Conservation (phyloP, 768 basidiomycete species). For the Tylopilus balloui region DNA sequence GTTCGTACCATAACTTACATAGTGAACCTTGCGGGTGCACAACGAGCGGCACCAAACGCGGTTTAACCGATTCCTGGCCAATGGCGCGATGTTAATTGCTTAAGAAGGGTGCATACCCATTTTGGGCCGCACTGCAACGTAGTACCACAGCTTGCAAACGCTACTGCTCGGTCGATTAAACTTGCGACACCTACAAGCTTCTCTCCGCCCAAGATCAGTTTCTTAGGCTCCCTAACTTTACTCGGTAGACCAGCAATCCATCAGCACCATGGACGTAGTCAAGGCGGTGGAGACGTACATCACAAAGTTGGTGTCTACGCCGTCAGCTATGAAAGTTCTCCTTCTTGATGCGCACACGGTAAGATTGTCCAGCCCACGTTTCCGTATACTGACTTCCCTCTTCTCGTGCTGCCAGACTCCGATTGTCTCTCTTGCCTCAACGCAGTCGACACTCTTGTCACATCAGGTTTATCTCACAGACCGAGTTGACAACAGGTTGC, state of each 20-base stretch:
- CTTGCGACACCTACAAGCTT: neutral
- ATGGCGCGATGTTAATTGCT: neutral
- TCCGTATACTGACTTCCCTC: neutral
- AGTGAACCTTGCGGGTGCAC: neutral
- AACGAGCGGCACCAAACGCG: neutral
- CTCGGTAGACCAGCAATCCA: neutral
- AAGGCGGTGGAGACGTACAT: constrained; percentile 95
- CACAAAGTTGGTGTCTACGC: constrained; percentile 79
- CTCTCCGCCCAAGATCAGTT: neutral
- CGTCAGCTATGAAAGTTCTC: constrained; percentile 91
- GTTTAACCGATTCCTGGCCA: neutral
- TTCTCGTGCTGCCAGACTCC: constrained; percentile 62
- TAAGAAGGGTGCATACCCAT: neutral
- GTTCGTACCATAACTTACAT: neutral
- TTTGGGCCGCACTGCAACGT: neutral
- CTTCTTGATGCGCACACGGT: constrained; percentile 94
- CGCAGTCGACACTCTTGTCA: constrained; percentile 87
- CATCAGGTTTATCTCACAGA: constrained; percentile 99
- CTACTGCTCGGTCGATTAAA: neutral
- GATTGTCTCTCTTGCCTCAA: constrained; percentile 90
- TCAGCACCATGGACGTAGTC: constrained; percentile 75
- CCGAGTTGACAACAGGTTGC: constrained; percentile 89
- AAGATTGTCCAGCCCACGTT: constrained; percentile 21
- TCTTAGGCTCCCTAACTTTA: neutral
- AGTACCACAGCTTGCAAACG: neutral